Percentiles rank a stretch among this genome's conserved stretches.
phyloP scores from a whole-genome alignment of 495 filamentous ascomycete species.

The Aspergillus baeticus region DNA sequence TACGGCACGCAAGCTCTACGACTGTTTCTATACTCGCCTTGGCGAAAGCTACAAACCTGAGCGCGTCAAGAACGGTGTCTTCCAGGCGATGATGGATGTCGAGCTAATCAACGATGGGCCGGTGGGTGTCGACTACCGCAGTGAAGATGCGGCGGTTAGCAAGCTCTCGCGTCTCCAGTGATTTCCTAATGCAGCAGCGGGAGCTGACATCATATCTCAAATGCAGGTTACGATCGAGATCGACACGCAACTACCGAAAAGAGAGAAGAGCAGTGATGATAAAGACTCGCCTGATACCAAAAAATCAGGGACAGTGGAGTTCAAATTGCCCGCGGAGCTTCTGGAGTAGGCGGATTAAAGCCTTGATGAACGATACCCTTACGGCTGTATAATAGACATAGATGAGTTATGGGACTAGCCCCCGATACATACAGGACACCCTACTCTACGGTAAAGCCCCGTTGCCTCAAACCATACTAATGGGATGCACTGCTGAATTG shows the following conservation, averaged over 20 bases:
- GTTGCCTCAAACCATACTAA: too few relatives aligned
- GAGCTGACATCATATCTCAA: conserved; percentile 18
- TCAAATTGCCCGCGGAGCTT: conserved; percentile 39
- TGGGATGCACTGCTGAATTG: too few relatives aligned
- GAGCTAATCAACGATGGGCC: conserved; percentile 91
- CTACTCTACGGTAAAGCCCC: too few relatives aligned
- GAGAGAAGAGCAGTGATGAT: conserved; percentile 34
- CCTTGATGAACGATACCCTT: conserved; percentile 9
- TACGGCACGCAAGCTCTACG: conserved; percentile 77
- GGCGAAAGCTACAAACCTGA: conserved; percentile 69
- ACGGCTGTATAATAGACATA: conserved; percentile 11
- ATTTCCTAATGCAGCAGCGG: conserved; percentile 16
- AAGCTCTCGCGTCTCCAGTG: conserved; percentile 32
- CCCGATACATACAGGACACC: too few relatives aligned
- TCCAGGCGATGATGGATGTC: conserved; percentile 99
- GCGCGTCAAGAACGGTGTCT: conserved; percentile 89
- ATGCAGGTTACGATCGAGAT: conserved; percentile 66
- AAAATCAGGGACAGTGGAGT: conserved; percentile 27
- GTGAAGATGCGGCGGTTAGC: conserved; percentile 62
- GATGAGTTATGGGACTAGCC: too few relatives aligned
- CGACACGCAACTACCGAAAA: conserved; percentile 59
- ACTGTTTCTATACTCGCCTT: conserved; percentile 75
- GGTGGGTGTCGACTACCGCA: conserved; percentile 72
- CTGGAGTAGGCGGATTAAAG: conserved; percentile 27
- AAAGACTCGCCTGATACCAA: conserved; percentile 8